These are phyloP conservation scores for Neospora caninum DNA, from an alignment of 169 alveolate species.

Conservation along the genomic window DNA sequence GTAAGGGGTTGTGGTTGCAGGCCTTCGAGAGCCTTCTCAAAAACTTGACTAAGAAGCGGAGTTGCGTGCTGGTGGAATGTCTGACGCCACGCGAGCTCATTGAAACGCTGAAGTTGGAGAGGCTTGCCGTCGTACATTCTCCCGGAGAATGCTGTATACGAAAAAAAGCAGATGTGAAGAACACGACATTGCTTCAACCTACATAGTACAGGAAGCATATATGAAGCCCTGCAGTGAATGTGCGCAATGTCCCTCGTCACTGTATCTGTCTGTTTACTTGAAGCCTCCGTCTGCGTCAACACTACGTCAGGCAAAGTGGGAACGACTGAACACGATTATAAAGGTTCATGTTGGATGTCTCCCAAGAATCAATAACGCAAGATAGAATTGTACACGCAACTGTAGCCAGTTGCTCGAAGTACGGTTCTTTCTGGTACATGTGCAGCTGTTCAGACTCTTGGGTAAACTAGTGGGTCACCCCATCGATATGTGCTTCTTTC, in stretches of 20 bases:
- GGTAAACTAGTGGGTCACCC: no score
- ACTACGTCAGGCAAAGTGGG: no score
- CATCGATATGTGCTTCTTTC: neutral
- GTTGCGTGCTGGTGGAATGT: constrained; percentile 47
- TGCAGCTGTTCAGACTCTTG: no score
- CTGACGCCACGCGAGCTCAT: constrained; percentile 60
- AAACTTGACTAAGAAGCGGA: neutral
- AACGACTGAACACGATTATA: no score
- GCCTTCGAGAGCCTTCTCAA: neutral
- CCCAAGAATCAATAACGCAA: no score
- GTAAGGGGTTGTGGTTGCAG: neutral
- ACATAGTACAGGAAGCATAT: neutral
- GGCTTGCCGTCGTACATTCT: constrained; percentile 68
- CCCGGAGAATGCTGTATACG: constrained; percentile 55
- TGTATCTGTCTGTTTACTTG: neutral
- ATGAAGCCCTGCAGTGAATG: neutral
- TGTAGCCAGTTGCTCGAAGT: no score
- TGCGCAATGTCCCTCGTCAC: neutral
- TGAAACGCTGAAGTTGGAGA: constrained; percentile 56
- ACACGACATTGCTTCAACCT: neutral
- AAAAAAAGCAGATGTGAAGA: neutral
- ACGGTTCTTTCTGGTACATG: no score
- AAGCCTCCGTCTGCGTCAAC: no score
- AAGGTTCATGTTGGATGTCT: no score
- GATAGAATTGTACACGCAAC: no score